These are phyloP conservation scores for Rutidosis leptorrhynchoides DNA, from an alignment of 129 eudicot genomes.

Conservation along the genomic window DNA sequence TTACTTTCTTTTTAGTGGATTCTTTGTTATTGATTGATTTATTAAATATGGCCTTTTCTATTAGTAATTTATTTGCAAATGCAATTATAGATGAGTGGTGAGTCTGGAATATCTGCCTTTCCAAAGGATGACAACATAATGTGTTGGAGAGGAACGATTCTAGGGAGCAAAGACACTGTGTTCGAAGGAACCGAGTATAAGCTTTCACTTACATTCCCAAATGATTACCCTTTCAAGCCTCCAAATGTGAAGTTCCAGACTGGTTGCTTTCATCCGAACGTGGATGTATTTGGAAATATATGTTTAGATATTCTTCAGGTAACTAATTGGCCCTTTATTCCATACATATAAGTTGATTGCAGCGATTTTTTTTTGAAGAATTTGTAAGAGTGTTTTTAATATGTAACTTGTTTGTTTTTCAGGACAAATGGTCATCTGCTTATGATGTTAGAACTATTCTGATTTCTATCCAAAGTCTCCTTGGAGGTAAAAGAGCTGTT, in stretches of 20 bases:
- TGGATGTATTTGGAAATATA: conserved; percentile 77
- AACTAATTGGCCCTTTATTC: background rate
- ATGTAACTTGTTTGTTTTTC: background rate
- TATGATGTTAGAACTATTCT: conserved; percentile 95
- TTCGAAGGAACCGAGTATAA: conserved; percentile 95
- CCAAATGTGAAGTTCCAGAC: conserved; percentile 99
- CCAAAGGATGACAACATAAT: conserved; percentile 97
- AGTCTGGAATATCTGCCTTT: conserved; percentile 82
- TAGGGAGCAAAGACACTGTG: conserved; percentile 88
- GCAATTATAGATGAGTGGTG: conserved; percentile 72
- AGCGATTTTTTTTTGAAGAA: background rate
- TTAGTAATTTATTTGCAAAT: background rate
- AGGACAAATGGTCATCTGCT: conserved; percentile 99
- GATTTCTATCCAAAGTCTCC: conserved; percentile 84
- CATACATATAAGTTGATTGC: background rate
- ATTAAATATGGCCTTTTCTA: background rate
- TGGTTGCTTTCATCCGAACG: conserved; percentile 85
- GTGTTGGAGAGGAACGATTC: conserved; percentile 89
- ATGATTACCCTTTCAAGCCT: conserved; percentile 91
- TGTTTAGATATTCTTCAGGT: conserved; percentile 99
- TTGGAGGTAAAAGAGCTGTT: conserved; percentile 70
- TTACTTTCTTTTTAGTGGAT: background rate
- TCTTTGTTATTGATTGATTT: background rate
- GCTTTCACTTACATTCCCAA: conserved; percentile 65
- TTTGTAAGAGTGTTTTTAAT: background rate